Percentiles rank a stretch among this genome's conserved stretches.
Evolutionary conservation across 2,329 filamentous ascomycete genomes (phyloP).

Genomic region (Tolypocladium ovalisporum): DNA sequence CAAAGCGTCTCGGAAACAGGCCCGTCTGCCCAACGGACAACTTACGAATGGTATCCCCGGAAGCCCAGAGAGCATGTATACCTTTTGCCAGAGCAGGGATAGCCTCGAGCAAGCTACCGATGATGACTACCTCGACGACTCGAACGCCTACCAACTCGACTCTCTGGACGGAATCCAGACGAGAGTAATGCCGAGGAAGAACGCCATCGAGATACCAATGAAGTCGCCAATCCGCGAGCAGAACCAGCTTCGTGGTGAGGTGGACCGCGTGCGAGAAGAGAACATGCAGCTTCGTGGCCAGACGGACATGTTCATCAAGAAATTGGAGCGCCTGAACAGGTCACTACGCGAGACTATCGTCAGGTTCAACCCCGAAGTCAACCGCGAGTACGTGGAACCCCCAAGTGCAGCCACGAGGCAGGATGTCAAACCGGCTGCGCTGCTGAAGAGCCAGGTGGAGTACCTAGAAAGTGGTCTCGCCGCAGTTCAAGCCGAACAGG

Average conservation of each 20-base stretch:
- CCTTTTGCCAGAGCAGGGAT: constrained; percentile 50
- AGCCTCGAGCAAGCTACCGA: constrained; percentile 44
- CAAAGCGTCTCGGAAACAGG: constrained; percentile 53
- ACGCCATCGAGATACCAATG: constrained; percentile 44
- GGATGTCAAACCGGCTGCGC: constrained; percentile 30
- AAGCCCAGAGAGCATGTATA: constrained; percentile 68
- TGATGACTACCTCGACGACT: constrained; percentile 63
- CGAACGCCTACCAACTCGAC: constrained; percentile 62
- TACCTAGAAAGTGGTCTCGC: constrained; percentile 59
- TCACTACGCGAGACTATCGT: constrained; percentile 58
- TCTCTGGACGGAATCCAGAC: constrained; percentile 39
- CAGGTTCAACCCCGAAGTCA: constrained; percentile 46
- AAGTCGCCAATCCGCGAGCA: constrained; percentile 47
- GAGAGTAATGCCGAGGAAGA: constrained; percentile 22
- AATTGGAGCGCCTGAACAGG: constrained; percentile 56
- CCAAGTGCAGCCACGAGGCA: constrained; percentile 19
- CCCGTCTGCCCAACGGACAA: constrained; percentile 28
- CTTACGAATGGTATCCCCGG: constrained; percentile 52
- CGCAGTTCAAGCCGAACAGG: constrained; percentile 48
- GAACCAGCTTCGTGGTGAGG: constrained; percentile 37
- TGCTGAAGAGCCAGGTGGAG: constrained; percentile 49
- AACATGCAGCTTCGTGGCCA: constrained; percentile 26
- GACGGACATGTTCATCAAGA: constrained; percentile 28
- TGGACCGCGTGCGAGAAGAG: constrained; percentile 34
- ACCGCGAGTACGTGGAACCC: constrained; percentile 32